These are phyloP conservation scores for Brassica rapa DNA, from an alignment of 345 rosid species.

Conservation along the genomic window DNA sequence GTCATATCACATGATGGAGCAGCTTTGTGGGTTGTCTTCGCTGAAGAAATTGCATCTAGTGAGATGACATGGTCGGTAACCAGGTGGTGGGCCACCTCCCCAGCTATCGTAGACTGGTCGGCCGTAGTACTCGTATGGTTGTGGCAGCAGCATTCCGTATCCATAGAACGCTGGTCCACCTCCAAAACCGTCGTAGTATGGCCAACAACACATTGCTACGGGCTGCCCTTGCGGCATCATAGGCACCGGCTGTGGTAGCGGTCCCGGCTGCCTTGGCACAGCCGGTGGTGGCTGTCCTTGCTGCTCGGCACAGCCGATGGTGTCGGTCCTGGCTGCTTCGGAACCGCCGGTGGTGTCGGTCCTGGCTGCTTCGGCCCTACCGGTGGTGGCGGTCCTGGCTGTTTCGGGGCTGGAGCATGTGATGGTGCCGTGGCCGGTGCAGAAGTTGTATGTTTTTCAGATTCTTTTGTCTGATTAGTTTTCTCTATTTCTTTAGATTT, in stretches of 20 bases:
- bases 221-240: slow-evolving; percentile 35
- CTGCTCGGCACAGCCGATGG: no score
- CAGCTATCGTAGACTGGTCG: slow-evolving; percentile 61
- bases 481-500: slow-evolving; percentile 12
- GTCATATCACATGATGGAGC: slow-evolving; percentile 52
- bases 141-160: slow-evolving; percentile 40
- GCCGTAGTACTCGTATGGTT: slow-evolving; percentile 44
- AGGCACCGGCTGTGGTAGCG: not conserved
- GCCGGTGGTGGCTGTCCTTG: no score
- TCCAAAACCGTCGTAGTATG: slow-evolving; percentile 30
- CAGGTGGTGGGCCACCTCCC: slow-evolving; percentile 51
- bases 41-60: slow-evolving; percentile 47
- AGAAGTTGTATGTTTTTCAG: not conserved
- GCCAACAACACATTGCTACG: slow-evolving; percentile 32
- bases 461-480: slow-evolving; percentile 17
- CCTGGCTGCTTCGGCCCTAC: not conserved
- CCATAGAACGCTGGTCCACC: slow-evolving; percentile 44
- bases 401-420: slow-evolving; percentile 24
- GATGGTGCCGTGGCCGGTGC: slow-evolving; percentile 20
- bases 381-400: slow-evolving; percentile 34
- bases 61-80: slow-evolving; percentile 5
- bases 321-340: no score
- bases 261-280: no score
- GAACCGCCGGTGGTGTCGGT: no score
- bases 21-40: slow-evolving; percentile 54